Evolutionary conservation across 164 flowering plant genomes (phyloP).

Genomic region (Vitis rotundifolia): DNA sequence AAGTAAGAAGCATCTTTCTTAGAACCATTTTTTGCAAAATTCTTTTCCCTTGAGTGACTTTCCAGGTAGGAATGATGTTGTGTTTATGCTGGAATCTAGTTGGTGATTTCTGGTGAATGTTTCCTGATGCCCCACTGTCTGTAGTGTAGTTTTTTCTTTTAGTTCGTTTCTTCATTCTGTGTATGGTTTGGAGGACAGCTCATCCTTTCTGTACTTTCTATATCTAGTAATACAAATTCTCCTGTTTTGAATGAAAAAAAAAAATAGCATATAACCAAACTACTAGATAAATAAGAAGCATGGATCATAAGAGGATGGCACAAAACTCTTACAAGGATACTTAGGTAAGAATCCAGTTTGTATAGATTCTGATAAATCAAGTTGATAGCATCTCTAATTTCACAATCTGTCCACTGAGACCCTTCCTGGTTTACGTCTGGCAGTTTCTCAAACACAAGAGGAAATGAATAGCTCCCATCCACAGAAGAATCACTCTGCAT

Average conservation of each 20-base stretch:
- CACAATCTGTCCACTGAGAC: slow-evolving; percentile 79
- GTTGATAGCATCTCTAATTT: slow-evolving; percentile 65
- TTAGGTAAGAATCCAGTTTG: slow-evolving; percentile 64
- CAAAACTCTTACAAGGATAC: slow-evolving; percentile 54
- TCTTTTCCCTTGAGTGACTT: too few species aligned
- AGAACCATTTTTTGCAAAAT: too few species aligned
- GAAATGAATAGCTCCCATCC: slow-evolving; percentile 46
- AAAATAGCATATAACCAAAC: not conserved
- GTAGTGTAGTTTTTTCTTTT: too few species aligned
- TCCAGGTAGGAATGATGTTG: too few species aligned
- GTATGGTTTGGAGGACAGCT: too few species aligned
- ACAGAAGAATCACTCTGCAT: slow-evolving; percentile 64
- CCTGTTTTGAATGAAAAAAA: not conserved
- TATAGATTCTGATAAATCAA: slow-evolving; percentile 67
- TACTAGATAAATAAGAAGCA: not conserved
- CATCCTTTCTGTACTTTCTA: too few species aligned
- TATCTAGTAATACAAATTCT: not conserved
- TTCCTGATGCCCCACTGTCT: too few species aligned
- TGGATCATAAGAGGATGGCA: not conserved
- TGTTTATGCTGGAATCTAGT: too few species aligned
- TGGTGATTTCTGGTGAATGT: too few species aligned
- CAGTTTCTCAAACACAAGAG: slow-evolving; percentile 62
- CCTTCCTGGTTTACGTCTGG: slow-evolving; percentile 67
- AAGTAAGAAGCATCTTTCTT: too few species aligned
- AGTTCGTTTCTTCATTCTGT: too few species aligned